Percentiles rank a stretch among this genome's conserved stretches.
These are phyloP conservation scores for Pelargonium australe DNA, from an alignment of 441 rosid genomes.

Conservation along the genomic window DNA sequence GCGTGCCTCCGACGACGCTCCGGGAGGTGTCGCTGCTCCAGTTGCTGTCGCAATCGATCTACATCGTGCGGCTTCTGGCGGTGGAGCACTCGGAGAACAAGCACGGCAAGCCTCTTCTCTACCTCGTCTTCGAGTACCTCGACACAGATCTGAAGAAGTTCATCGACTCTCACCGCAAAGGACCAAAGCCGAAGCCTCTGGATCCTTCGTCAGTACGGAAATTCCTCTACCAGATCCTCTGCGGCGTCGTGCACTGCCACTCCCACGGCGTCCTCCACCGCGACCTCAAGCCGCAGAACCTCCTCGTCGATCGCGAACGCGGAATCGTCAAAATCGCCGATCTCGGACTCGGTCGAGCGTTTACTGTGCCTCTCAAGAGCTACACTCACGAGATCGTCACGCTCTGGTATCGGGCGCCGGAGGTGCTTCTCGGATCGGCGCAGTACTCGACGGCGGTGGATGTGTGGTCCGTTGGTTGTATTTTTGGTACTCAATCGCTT, in stretches of 20 bases:
- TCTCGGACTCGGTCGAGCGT: slow-evolving; percentile 83
- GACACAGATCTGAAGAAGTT: slow-evolving; percentile 93
- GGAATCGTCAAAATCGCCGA: slow-evolving; percentile 89
- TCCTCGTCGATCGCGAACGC: slow-evolving; percentile 72
- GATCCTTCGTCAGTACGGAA: slow-evolving; percentile 49
- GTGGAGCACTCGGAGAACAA: slow-evolving; percentile 67
- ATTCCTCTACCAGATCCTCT: slow-evolving; percentile 75
- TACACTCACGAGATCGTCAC: slow-evolving; percentile 95
- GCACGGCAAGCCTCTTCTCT: slow-evolving; percentile 56
- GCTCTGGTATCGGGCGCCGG: slow-evolving; percentile 92
- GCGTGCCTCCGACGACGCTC: slow-evolving; percentile 90
- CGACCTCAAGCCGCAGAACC: slow-evolving; percentile 91
- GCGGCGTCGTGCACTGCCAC: slow-evolving; percentile 94
- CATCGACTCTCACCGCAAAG: slow-evolving; percentile 70
- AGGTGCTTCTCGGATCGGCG: slow-evolving; percentile 80
- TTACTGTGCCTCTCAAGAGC: slow-evolving; percentile 84
- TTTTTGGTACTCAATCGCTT: slow-evolving; percentile 46
- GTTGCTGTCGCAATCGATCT: slow-evolving; percentile 87
- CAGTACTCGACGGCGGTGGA: slow-evolving; percentile 86
- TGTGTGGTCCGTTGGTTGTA: slow-evolving; percentile 98
- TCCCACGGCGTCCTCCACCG: slow-evolving; percentile 95
- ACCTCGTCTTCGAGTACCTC: slow-evolving; percentile 80
- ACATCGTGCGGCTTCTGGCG: slow-evolving; percentile 80
- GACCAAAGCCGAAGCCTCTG: slow-evolving; percentile 64
- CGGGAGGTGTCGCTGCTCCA: slow-evolving; percentile 92